phyloP scores from a whole-genome alignment of 2,329 filamentous ascomycete species.

The Verticillium isaacii region DNA sequence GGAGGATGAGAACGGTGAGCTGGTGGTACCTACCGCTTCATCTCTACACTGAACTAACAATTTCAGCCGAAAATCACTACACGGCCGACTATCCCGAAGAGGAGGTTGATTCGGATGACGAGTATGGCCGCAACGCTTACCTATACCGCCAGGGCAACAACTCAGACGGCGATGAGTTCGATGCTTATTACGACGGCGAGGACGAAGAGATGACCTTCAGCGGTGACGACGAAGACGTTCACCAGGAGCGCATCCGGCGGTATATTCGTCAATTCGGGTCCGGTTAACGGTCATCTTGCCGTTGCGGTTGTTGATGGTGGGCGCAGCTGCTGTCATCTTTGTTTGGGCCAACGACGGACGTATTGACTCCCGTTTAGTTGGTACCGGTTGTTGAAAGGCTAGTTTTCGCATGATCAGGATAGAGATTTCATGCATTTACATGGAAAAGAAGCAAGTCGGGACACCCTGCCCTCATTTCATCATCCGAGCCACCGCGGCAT shows the following conservation, averaged over 20 bases:
- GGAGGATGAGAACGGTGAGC: conserved; percentile 60
- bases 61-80: conserved; percentile 70
- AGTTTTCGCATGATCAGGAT: too few species aligned
- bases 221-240: conserved; percentile 29
- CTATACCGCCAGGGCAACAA: conserved; percentile 47
- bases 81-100: conserved; percentile 78
- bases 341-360: too few species aligned
- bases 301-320: neutral
- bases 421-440: too few species aligned
- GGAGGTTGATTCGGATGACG: conserved; percentile 63
- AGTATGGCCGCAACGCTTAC: conserved; percentile 49
- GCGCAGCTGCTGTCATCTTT: neutral
- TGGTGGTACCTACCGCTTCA: neutral
- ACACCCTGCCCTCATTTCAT: too few species aligned
- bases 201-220: conserved; percentile 10
- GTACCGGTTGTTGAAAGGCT: too few species aligned
- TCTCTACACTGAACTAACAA: neutral
- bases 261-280: conserved; percentile 13
- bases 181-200: conserved; percentile 14
- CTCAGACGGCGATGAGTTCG: conserved; percentile 52
- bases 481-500: too few species aligned
- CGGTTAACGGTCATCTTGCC: neutral
- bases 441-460: too few species aligned
- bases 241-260: conserved; percentile 15
- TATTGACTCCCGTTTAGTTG: too few species aligned